phyloP scores from a whole-genome alignment of 495 filamentous ascomycete genomes.

The Melanomma pulvis-pyrius region DNA sequence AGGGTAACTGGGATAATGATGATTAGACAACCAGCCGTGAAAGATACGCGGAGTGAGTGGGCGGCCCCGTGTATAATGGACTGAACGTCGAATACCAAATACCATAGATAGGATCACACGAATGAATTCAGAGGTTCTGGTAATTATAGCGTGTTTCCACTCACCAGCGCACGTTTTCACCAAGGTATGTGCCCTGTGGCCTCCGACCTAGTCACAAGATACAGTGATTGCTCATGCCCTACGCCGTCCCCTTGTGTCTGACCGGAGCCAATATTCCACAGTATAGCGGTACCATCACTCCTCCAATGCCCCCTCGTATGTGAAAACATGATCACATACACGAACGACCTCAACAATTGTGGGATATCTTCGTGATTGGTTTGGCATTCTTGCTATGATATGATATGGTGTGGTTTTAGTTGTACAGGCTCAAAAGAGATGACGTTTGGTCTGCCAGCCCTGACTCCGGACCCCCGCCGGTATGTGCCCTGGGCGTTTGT shows the following conservation, averaged over 20 bases:
- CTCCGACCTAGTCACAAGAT: too few species aligned
- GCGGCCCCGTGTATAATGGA: conserved; percentile 5
- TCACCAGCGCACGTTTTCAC: too few species aligned
- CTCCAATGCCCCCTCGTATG: too few species aligned
- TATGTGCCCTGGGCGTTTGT: neutral
- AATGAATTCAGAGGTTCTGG: neutral
- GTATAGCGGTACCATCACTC: too few species aligned
- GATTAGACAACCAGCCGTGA: too few species aligned
- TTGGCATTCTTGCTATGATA: neutral
- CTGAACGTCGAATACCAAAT: neutral
- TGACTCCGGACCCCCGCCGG: neutral
- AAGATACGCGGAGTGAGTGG: neutral
- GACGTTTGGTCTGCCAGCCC: neutral
- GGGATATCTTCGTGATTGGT: too few species aligned
- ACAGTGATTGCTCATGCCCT: too few species aligned
- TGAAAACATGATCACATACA: too few species aligned
- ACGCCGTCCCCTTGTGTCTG: too few species aligned
- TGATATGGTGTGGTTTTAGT: neutral
- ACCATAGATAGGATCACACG: conserved; percentile 4
- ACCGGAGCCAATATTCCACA: too few species aligned
- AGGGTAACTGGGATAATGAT: conserved; percentile 96
- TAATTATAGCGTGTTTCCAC: too few species aligned
- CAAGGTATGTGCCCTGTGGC: too few species aligned
- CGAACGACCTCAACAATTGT: neutral
- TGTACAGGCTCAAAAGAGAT: neutral